Conservation (phyloP, 306 rosid species). For the Begonia peltatifolia region DNA sequence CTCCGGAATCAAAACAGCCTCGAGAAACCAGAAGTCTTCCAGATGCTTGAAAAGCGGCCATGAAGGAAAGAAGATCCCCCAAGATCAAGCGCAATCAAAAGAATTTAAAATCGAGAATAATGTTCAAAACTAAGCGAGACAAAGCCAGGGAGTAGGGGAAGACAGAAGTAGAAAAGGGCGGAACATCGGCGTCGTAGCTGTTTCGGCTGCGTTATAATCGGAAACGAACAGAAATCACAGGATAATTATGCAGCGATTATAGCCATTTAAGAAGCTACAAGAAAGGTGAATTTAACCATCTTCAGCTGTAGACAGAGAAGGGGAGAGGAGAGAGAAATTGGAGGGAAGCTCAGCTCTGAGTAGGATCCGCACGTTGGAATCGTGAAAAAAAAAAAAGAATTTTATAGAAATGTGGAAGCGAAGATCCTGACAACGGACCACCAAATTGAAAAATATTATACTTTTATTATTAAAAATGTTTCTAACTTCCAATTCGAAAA, state of each 20-base stretch:
- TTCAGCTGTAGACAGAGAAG: background rate
- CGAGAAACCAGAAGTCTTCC: background rate
- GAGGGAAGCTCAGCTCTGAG: background rate
- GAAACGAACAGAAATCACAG: background rate
- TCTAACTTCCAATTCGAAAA: too few species aligned
- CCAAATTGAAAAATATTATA: too few species aligned
- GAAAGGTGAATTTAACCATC: too few species aligned
- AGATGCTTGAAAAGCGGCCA: background rate
- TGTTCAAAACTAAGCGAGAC: background rate
- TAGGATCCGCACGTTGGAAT: background rate
- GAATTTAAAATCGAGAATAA: background rate
- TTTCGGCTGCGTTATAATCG: background rate
- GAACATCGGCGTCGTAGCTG: background rate
- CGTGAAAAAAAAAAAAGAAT: too few species aligned
- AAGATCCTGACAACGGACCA: too few species aligned
- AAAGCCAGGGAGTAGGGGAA: background rate
- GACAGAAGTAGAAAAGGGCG: background rate
- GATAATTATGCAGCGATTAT: too few species aligned
- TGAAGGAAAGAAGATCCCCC: background rate
- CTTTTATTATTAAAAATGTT: too few species aligned
- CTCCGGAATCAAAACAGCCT: background rate
- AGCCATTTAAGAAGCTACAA: too few species aligned
- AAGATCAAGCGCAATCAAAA: background rate
- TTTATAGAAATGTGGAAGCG: too few species aligned
- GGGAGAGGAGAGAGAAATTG: background rate